These are phyloP conservation scores for Babesia ovata DNA, from an alignment of 169 alveolate genomes.

Conservation along the genomic window DNA sequence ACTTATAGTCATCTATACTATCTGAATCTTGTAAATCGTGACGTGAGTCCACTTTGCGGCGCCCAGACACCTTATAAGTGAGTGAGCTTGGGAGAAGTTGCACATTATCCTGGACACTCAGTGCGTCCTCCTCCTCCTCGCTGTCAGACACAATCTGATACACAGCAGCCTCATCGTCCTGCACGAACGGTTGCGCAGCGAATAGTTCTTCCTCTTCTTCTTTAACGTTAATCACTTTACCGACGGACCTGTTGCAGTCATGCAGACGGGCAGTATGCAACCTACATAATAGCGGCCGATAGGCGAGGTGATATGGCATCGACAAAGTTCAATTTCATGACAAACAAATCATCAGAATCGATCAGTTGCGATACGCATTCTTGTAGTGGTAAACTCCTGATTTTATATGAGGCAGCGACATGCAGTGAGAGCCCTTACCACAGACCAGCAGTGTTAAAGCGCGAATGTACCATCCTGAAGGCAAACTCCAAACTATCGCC, in stretches of 20 bases:
- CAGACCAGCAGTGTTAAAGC: constrained; percentile 9
- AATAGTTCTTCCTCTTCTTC: background rate
- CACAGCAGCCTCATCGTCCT: background rate
- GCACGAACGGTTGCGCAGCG: background rate
- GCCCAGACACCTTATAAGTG: background rate
- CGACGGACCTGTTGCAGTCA: background rate
- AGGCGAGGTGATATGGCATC: background rate
- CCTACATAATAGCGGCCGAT: background rate
- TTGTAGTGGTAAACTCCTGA: constrained; percentile 20
- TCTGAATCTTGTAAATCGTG: background rate
- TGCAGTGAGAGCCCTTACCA: background rate
- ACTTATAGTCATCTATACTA: constrained; percentile 7
- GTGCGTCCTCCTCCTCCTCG: background rate
- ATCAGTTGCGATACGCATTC: background rate
- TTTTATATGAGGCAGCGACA: background rate
- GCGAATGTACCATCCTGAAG: constrained; percentile 1
- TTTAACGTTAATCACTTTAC: background rate
- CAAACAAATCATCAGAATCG: constrained; percentile 3
- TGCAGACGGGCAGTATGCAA: no score
- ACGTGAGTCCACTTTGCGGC: constrained; percentile 14
- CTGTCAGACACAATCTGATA: background rate
- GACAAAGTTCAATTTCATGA: background rate
- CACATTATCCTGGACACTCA: background rate
- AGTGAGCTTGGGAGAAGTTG: background rate
- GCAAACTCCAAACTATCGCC: background rate